A percentile compares a stretch with the other conserved stretches of the same genome.
Conservation (phyloP, 192 early-diverging fungal species). For the Podila horticola region DNA sequence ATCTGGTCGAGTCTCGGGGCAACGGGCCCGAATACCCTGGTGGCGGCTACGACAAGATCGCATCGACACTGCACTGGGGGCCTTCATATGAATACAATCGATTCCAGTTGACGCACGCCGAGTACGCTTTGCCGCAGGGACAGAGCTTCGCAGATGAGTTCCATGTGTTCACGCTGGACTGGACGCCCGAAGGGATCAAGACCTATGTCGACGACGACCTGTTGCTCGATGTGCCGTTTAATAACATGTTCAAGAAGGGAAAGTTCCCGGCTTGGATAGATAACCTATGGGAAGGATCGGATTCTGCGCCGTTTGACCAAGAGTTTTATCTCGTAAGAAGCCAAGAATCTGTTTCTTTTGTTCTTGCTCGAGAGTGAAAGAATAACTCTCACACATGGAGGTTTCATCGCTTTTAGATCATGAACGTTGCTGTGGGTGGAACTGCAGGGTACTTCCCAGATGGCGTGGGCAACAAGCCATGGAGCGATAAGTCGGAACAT, state of each 20-base stretch:
- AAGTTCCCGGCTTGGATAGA: slow-evolving; percentile 58
- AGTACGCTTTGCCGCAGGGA: slow-evolving; percentile 44
- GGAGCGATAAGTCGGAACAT: slow-evolving; percentile 58
- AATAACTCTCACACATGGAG: too few relatives aligned
- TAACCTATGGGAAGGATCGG: slow-evolving; percentile 62
- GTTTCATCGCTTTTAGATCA: too few relatives aligned
- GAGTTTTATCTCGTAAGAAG: slow-evolving; percentile 59
- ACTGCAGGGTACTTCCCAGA: slow-evolving; percentile 68
- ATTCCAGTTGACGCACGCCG: slow-evolving; percentile 56
- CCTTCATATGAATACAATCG: slow-evolving; percentile 58
- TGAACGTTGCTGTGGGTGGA: slow-evolving; percentile 73
- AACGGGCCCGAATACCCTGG: slow-evolving; percentile 55
- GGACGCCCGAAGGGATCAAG: slow-evolving; percentile 60
- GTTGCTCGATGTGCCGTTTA: slow-evolving; percentile 63
- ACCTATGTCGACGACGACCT: slow-evolving; percentile 66
- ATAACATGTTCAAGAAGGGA: slow-evolving; percentile 61
- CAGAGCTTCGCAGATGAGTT: slow-evolving; percentile 64
- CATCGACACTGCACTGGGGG: slow-evolving; percentile 73
- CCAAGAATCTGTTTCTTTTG: background rate
- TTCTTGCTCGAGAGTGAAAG: too few relatives aligned
- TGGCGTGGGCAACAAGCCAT: slow-evolving; percentile 58
- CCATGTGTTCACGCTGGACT: slow-evolving; percentile 64
- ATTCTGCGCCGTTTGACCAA: slow-evolving; percentile 72
- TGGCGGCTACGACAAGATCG: slow-evolving; percentile 50
- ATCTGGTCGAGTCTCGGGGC: slow-evolving; percentile 66